A percentile compares a stretch with the other conserved stretches of the same genome.
Conservation (phyloP, 768 basidiomycete genomes). For the Phaeotremella skinneri region DNA sequence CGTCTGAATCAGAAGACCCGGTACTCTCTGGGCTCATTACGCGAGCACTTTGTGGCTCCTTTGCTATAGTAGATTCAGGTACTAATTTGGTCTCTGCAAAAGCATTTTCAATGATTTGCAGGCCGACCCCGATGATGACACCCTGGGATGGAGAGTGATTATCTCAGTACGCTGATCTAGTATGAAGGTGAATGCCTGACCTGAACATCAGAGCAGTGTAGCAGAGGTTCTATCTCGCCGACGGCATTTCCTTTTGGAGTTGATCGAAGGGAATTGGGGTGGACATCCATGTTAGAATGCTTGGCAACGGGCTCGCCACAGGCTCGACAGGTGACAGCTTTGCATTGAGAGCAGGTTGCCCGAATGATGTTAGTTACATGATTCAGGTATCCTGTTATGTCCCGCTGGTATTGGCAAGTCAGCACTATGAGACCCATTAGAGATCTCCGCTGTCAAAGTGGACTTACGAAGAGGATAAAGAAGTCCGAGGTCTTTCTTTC, state of each 20-base stretch:
- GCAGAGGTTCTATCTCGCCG: slow-evolving; percentile 60
- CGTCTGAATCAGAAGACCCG: too few species aligned
- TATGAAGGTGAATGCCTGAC: slow-evolving; percentile 18
- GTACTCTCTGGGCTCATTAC: too few species aligned
- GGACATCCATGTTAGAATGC: slow-evolving; percentile 50
- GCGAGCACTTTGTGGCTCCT: too few species aligned
- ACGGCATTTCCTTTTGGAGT: slow-evolving; percentile 23
- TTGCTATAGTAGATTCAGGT: too few species aligned
- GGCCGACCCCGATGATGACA: slow-evolving; percentile 82
- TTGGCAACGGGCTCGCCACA: slow-evolving; percentile 60
- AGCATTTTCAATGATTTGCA: slow-evolving; percentile 75
- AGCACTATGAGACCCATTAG: slow-evolving; percentile 2
- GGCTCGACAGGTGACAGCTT: slow-evolving; percentile 60
- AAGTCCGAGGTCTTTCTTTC: slow-evolving; percentile 71
- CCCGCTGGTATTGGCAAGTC: slow-evolving; percentile 56
- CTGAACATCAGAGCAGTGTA: slow-evolving; percentile 79
- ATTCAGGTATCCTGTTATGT: slow-evolving; percentile 68
- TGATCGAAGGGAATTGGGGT: slow-evolving; percentile 55
- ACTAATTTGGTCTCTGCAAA: too few species aligned
- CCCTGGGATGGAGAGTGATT: slow-evolving; percentile 58
- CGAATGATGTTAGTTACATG: slow-evolving; percentile 63
- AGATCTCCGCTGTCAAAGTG: too few species aligned
- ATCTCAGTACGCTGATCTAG: neutral
- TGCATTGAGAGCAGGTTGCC: slow-evolving; percentile 65
- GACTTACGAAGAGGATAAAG: slow-evolving; percentile 74